A percentile compares a stretch with the other conserved stretches of the same genome.
Evolutionary conservation across 768 basidiomycete genomes (phyloP).

Genomic region (Tricholoma bakamatsutake): DNA sequence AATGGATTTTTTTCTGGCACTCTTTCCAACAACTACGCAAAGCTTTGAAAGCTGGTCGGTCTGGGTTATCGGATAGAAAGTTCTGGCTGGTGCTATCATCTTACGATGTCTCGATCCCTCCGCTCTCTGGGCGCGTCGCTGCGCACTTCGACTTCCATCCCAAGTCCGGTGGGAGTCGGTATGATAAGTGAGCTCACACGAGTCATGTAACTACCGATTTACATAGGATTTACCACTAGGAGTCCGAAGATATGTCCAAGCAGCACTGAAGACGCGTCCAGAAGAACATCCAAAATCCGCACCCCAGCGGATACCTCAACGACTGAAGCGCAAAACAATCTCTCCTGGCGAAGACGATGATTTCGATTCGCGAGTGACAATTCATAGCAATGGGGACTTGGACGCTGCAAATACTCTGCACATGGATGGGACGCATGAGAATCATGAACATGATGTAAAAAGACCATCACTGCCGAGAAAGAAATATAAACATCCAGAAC

Average conservation of each 20-base stretch:
- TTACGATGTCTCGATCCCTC: slow-evolving; percentile 23
- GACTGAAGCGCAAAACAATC: slow-evolving; percentile 1
- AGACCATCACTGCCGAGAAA: slow-evolving; percentile 7
- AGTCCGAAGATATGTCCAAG: slow-evolving; percentile 21
- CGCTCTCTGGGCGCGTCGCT: slow-evolving; percentile 22
- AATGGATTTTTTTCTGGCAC: slow-evolving; percentile 8
- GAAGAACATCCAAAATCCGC: slow-evolving; percentile 12
- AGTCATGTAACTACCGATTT: background rate
- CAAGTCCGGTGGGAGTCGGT: slow-evolving; percentile 6
- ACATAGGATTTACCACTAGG: slow-evolving; percentile 7
- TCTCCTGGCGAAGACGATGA: slow-evolving; percentile 8
- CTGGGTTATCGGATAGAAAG: slow-evolving; percentile 1
- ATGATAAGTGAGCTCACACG: slow-evolving; percentile 6
- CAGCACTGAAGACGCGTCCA: slow-evolving; percentile 20
- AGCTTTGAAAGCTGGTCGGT: background rate
- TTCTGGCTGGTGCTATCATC: slow-evolving; percentile 6
- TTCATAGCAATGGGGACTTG: background rate
- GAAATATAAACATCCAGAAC: slow-evolving; percentile 13
- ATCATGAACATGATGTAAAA: background rate
- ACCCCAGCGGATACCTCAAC: slow-evolving; percentile 10
- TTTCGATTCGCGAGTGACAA: background rate
- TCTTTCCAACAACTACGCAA: background rate
- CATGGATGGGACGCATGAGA: background rate
- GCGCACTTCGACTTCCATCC: slow-evolving; percentile 9
- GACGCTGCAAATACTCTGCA: slow-evolving; percentile 5